Conservation (phyloP, 257 asterid genomes). For the Thymus quinquecostatus region DNA sequence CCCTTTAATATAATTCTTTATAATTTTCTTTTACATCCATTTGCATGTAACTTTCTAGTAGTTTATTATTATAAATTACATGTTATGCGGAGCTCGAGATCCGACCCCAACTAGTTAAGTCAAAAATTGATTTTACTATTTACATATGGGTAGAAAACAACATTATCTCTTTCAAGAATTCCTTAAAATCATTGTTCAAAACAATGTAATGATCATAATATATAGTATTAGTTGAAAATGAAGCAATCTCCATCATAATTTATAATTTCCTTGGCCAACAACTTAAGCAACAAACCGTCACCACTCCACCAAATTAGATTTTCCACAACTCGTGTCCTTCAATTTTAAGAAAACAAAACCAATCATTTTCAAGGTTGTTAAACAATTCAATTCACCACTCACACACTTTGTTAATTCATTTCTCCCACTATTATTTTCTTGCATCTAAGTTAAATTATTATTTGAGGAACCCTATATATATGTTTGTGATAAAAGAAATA, state of each 20-base stretch:
- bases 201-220: constrained; percentile 29
- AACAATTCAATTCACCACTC: constrained; percentile 20
- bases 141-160: no score
- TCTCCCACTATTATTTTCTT: neutral
- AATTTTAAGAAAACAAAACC: constrained; percentile 51
- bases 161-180: neutral
- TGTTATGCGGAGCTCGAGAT: no score
- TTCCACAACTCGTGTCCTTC: constrained; percentile 36
- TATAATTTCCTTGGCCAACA: constrained; percentile 43
- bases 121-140: no score
- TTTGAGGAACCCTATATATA: no score
- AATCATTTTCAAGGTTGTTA: constrained; percentile 48
- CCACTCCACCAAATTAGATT: constrained; percentile 38
- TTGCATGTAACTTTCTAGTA: no score
- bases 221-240: constrained; percentile 23
- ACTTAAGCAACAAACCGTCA: constrained; percentile 51
- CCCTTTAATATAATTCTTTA: no score
- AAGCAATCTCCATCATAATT: constrained; percentile 48
- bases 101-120: no score
- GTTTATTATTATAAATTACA: no score
- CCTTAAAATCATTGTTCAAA: neutral
- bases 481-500: constrained; percentile 5
- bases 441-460: no score
- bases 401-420: neutral
- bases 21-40: no score